Evolutionary conservation across 2,329 filamentous ascomycete genomes (phyloP).

Genomic region (Ophiostoma pallidulum): DNA sequence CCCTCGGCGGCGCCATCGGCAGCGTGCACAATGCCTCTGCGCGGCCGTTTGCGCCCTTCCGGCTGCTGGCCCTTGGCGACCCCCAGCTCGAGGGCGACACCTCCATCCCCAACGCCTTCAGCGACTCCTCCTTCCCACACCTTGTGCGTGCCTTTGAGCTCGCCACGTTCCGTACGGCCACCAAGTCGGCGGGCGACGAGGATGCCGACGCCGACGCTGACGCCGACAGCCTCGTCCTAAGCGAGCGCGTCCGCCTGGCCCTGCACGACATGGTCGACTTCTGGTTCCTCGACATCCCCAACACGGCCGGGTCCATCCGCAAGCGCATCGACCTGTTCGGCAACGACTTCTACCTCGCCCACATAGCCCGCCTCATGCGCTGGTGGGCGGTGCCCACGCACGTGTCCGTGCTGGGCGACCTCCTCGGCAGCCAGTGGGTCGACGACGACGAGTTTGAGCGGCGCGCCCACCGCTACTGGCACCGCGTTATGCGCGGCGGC

Average conservation of each 20-base stretch:
- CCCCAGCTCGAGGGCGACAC: slow-evolving; percentile 91
- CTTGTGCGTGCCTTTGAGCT: slow-evolving; percentile 37
- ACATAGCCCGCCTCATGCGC: slow-evolving; percentile 74
- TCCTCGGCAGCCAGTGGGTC: slow-evolving; percentile 94
- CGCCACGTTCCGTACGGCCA: slow-evolving; percentile 29
- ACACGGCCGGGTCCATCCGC: slow-evolving; percentile 54
- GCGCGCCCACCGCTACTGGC: slow-evolving; percentile 70
- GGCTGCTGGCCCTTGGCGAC: slow-evolving; percentile 80
- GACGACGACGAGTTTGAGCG: slow-evolving; percentile 70
- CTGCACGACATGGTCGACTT: slow-evolving; percentile 54
- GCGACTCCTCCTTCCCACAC: slow-evolving; percentile 43
- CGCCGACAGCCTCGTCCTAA: slow-evolving; percentile 35
- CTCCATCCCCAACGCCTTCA: slow-evolving; percentile 56
- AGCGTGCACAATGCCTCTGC: slow-evolving; percentile 16
- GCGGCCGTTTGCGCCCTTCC: slow-evolving; percentile 57
- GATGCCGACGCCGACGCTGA: slow-evolving; percentile 18
- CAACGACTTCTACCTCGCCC: slow-evolving; percentile 89
- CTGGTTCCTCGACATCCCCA: slow-evolving; percentile 57
- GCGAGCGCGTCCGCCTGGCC: slow-evolving; percentile 42
- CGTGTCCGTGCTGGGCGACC: slow-evolving; percentile 77
- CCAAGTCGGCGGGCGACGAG: background rate
- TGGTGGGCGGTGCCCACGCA: slow-evolving; percentile 86
- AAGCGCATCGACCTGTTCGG: slow-evolving; percentile 84
- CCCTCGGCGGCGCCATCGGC: background rate
- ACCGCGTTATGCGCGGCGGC: slow-evolving; percentile 62